Evolutionary conservation across 73 alveolate genomes (phyloP), one percentile per base, ranked within the genome.

Genomic region (Blepharisma japonicum): DNA sequence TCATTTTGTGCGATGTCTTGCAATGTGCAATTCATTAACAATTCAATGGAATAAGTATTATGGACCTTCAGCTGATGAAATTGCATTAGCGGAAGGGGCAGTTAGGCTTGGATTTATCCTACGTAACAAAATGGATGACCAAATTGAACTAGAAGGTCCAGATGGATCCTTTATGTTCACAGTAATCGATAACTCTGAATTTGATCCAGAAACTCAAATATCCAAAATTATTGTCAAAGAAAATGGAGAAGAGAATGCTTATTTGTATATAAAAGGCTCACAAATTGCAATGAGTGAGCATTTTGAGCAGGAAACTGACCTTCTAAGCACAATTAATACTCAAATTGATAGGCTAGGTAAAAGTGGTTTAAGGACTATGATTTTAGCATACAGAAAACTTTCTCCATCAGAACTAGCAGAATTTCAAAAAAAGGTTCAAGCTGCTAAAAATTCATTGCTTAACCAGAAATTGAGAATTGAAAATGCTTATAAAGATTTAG

Each of bases 341-440:
- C 39, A 61, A 8, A n/a, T 61, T 61, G 47, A 18, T 14, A 25
- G 23, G 11, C 14, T 61, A 39, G 23, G 23, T 4, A 39, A n/a
- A 61, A 61, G 23, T 20, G 74, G 74, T 14, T 39, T 61, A 14
- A 61, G 74, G 46, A 25, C 74, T 61, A 61, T 61, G 38, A 61
- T 61, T 61, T 61, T 61, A 25, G 74, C 74, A 14, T 61, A 61
- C 5, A 61, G 23, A 48, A 61, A 61, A 61, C 14, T 61, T 61
- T 61, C 74, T 20, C 18, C 49, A 2, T n/a, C 14, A 61, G 74
- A 61, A 18, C 14, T 61, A 0, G 47, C 23, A 14, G 74, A 61
- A 25, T 14, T 25, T 61, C 14, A 61, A 25, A 14, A n/a, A 9
- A 61, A 61, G 46, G 23, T 61, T 4, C 74, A 61, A 25, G 23